Evolutionary conservation across 2,329 filamentous ascomycete genomes (phyloP).

Genomic region (Thyridium curvatum): DNA sequence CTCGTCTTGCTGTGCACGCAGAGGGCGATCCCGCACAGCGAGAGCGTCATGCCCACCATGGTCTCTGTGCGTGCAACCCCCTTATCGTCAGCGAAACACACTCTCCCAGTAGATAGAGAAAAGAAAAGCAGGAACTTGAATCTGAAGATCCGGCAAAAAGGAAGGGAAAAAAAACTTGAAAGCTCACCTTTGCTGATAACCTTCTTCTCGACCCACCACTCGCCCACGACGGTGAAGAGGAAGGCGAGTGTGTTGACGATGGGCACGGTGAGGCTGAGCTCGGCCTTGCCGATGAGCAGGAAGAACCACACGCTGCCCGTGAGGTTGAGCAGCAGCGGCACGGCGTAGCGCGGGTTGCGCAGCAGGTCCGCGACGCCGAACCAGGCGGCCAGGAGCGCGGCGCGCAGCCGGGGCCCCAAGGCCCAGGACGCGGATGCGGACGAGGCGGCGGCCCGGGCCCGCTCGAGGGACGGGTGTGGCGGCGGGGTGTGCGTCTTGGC

Average conservation of each 20-base stretch:
- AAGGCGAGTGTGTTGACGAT: constrained; percentile 94
- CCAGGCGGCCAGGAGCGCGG: constrained; percentile 56
- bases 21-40: constrained; percentile 72
- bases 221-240: constrained; percentile 88
- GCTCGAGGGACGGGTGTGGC: constrained; percentile 46
- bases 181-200: constrained; percentile 72
- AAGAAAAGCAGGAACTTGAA: no score
- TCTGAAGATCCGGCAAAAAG: no score
- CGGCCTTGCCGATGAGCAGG: constrained; percentile 83
- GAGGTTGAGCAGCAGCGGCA: constrained; percentile 80
- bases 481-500: constrained; percentile 68
- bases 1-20: constrained; percentile 65
- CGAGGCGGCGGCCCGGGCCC: constrained; percentile 44
- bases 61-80: no score
- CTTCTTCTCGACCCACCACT: constrained; percentile 92
- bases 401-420: constrained; percentile 44
- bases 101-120: no score
- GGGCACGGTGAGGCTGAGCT: constrained; percentile 86
- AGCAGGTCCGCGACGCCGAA: constrained; percentile 76
- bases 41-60: constrained; percentile 74
- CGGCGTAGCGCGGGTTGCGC: constrained; percentile 73
- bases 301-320: constrained; percentile 98
- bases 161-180: no score
- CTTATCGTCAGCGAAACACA: no score
- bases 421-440: no score